phyloP scores from a whole-genome alignment of 2,329 filamentous ascomycete species.

The Penicillium brevicompactum region DNA sequence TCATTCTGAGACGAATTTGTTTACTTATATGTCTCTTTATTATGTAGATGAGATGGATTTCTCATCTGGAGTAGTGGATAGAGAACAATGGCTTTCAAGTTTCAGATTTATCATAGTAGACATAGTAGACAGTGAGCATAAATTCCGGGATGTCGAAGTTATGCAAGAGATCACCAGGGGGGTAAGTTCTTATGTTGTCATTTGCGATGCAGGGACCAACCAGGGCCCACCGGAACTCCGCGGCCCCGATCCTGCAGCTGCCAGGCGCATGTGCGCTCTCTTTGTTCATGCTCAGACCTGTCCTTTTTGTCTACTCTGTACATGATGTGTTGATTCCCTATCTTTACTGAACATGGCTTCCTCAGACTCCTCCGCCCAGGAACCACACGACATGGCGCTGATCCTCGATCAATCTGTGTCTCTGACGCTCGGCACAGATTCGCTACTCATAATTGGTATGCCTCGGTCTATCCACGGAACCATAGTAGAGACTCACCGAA shows the following conservation, averaged over 20 bases:
- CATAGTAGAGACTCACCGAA: neutral
- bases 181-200: neutral
- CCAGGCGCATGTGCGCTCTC: slow-evolving; percentile 1
- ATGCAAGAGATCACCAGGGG: neutral
- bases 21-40: slow-evolving; percentile 25
- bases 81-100: slow-evolving; percentile 21
- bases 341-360: slow-evolving; percentile 24
- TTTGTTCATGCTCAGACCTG: slow-evolving; percentile 8
- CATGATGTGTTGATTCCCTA: slow-evolving; percentile 11
- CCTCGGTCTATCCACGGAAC: neutral
- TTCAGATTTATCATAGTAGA: neutral
- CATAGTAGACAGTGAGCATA: neutral
- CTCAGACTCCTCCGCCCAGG: slow-evolving; percentile 29
- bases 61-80: slow-evolving; percentile 26
- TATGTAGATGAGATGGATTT: slow-evolving; percentile 27
- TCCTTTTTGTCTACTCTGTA: slow-evolving; percentile 3
- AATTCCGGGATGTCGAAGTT: neutral
- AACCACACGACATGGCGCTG: slow-evolving; percentile 49
- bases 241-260: slow-evolving; percentile 14
- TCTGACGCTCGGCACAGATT: slow-evolving; percentile 62
- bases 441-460: slow-evolving; percentile 61
- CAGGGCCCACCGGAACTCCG: slow-evolving; percentile 21
- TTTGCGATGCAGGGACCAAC: slow-evolving; percentile 15
- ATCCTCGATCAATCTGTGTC: slow-evolving; percentile 60
- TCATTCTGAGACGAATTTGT: slow-evolving; percentile 34